phyloP scores from a whole-genome alignment of 2,329 filamentous ascomycete species.

The Fusarium mangiferae region DNA sequence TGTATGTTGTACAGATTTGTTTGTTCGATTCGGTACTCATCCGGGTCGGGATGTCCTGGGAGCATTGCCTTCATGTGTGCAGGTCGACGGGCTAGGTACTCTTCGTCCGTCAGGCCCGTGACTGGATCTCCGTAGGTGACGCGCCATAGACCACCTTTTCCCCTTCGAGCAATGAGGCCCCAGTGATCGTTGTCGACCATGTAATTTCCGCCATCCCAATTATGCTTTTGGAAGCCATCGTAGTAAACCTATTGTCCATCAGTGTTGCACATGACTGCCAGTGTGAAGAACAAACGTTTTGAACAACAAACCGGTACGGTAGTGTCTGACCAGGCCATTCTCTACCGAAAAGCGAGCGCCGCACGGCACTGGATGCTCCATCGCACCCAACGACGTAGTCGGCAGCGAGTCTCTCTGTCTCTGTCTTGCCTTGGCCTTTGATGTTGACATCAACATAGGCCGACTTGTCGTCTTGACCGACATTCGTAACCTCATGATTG shows the following conservation, averaged over 20 bases:
- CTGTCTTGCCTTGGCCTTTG: not conserved
- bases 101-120: not conserved
- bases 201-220: conserved; percentile 1
- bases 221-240: conserved; percentile 1
- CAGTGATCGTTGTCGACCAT: conserved; percentile 2
- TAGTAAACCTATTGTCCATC: not conserved
- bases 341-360: not conserved
- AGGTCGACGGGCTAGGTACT: not conserved
- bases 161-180: not conserved
- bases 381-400: conserved; percentile 10
- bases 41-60: not conserved
- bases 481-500: not conserved
- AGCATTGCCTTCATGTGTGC: conserved; percentile 6
- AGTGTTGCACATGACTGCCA: not conserved
- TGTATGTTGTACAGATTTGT: conserved; percentile 8
- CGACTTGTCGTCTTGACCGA: not conserved
- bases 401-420: not conserved
- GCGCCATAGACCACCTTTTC: not conserved
- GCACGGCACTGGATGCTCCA: not conserved
- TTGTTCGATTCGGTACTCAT: not conserved
- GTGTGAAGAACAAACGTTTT: not conserved
- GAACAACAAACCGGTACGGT: not conserved
- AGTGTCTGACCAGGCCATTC: not conserved
- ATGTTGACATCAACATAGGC: not conserved
- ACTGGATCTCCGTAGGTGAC: conserved; percentile 2